phyloP scores from a whole-genome alignment of 1,284 basidiomycete genomes.

The Tilletiopsis washingtonensis region DNA sequence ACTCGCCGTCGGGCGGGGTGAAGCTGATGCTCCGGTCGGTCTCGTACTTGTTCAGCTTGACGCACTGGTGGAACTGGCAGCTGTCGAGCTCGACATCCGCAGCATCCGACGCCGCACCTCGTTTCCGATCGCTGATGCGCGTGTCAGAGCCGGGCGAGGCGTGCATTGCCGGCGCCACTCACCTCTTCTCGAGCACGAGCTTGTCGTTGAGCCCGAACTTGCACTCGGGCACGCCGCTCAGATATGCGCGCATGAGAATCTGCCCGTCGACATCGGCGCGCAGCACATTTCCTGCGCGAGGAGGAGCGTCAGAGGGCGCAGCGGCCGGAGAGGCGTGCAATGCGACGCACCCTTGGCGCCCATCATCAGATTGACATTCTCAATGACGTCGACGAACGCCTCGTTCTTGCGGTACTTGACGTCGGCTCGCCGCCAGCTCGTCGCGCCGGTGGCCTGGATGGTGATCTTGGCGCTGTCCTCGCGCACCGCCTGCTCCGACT shows the following conservation, averaged over 20 bases:
- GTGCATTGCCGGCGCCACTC: neutral
- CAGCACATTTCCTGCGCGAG: conserved; percentile 64
- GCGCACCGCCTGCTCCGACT: conserved; percentile 65
- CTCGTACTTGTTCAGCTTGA: conserved; percentile 87
- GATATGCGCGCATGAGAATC: conserved; percentile 94
- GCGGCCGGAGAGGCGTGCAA: neutral
- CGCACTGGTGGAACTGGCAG: conserved; percentile 98
- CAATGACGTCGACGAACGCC: conserved; percentile 94
- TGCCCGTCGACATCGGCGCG: conserved; percentile 98
- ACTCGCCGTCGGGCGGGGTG: conserved; percentile 96
- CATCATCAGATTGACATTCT: conserved; percentile 93
- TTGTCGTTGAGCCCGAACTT: conserved; percentile 98
- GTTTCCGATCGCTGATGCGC: conserved; percentile 1
- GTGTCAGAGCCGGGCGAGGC: neutral
- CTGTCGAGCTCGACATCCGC: conserved; percentile 70
- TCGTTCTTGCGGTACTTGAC: conserved; percentile 98
- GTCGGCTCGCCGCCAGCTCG: conserved; percentile 83
- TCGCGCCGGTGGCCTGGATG: conserved; percentile 86
- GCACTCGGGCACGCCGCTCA: conserved; percentile 91
- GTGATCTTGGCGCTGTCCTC: conserved; percentile 96
- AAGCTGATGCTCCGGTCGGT: conserved; percentile 87
- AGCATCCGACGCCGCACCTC: neutral
- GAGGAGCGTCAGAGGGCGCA: neutral
- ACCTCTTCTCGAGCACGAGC: conserved; percentile 82
- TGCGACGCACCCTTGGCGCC: conserved; percentile 66